These are phyloP conservation scores for Penicillium expansum DNA, from an alignment of 2,329 filamentous ascomycete species.

Conservation along the genomic window DNA sequence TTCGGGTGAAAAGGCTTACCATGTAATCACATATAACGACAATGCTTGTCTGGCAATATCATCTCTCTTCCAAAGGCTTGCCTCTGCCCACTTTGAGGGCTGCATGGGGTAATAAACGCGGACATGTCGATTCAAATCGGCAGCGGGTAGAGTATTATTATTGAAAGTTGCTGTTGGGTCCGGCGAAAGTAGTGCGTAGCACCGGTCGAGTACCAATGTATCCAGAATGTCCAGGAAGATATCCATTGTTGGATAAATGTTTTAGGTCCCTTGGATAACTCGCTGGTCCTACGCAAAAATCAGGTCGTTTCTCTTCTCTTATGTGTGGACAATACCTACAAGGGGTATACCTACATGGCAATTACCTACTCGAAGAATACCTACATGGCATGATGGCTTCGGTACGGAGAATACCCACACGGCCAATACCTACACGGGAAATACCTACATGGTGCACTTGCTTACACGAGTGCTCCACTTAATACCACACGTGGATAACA, in stretches of 20 bases:
- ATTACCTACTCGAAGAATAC: background rate
- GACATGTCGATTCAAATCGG: constrained; percentile 27
- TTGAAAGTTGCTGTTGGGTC: background rate
- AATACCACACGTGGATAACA: background rate
- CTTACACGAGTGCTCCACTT: background rate
- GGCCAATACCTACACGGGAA: constrained; percentile 15
- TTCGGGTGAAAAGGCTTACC: constrained; percentile 12
- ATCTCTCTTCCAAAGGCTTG: constrained; percentile 32
- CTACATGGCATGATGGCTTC: background rate
- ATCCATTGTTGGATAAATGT: constrained; percentile 62
- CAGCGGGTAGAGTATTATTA: background rate
- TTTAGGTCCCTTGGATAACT: constrained; percentile 14
- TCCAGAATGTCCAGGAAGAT: constrained; percentile 78
- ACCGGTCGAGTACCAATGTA: constrained; percentile 70
- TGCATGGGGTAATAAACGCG: constrained; percentile 25
- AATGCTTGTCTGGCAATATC: constrained; percentile 29
- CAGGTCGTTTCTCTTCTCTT: background rate
- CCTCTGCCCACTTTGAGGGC: constrained; percentile 27
- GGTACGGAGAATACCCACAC: constrained; percentile 5
- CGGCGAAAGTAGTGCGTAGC: constrained; percentile 58
- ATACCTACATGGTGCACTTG: constrained; percentile 10
- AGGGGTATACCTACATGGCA: constrained; percentile 8
- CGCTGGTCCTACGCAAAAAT: background rate
- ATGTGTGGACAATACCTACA: constrained; percentile 2
- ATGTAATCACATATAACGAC: constrained; percentile 31